Conservation (phyloP, 371 early-diverging fungal species). For the Mortierella sp. region DNA sequence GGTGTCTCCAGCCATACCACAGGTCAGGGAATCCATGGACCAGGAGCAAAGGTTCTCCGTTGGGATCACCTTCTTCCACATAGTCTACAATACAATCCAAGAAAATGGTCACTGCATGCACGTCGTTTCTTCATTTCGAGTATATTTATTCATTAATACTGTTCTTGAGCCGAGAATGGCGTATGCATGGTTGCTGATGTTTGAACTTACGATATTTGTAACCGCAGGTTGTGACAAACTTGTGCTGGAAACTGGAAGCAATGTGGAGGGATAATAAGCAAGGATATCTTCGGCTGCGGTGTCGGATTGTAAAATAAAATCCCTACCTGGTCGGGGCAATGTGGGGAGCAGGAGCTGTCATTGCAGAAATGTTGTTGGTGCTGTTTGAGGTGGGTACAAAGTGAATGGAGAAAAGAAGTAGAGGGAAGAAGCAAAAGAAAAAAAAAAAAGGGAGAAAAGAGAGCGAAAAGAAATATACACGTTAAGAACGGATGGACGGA, state of each 20-base stretch:
- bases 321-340: conserved; percentile 30
- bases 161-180: too few species aligned
- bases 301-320: not conserved
- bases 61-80: conserved; percentile 73
- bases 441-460: conserved; percentile 9
- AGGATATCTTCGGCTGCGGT: not conserved
- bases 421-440: not conserved
- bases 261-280: not conserved
- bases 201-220: conserved; percentile 26
- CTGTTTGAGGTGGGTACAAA: not conserved
- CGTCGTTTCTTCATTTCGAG: too few species aligned
- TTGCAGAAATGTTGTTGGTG: not conserved
- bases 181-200: too few species aligned
- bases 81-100: conserved; percentile 62
- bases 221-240: conserved; percentile 22
- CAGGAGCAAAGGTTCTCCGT: conserved; percentile 63
- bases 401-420: not conserved
- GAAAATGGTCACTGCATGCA: too few species aligned
- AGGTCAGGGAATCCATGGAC: conserved; percentile 82
- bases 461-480: not conserved
- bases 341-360: not conserved
- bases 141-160: too few species aligned
- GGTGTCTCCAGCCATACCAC: conserved; percentile 81
- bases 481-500: not conserved
- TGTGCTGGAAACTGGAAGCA: conserved; percentile 48